Percentiles rank a stretch among this genome's conserved stretches.
These are phyloP conservation scores for Aspergillus ochraceoroseus DNA, from an alignment of 2,329 filamentous ascomycete genomes.

Conservation along the genomic window DNA sequence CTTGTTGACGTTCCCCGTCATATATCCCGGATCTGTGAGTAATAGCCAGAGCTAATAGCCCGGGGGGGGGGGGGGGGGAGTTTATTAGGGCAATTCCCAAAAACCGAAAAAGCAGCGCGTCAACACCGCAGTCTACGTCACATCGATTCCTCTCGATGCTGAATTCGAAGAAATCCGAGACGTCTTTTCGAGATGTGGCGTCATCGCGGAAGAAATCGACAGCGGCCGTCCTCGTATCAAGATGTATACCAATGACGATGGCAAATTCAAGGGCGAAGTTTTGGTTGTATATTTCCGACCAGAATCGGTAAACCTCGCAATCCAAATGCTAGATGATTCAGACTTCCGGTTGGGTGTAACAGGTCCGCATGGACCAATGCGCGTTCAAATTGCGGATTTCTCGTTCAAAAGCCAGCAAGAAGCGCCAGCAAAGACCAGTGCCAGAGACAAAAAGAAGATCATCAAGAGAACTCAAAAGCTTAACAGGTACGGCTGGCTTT, in stretches of 20 bases:
- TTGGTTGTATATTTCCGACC: conserved; percentile 92
- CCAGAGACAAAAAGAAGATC: conserved; percentile 78
- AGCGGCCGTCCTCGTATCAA: conserved; percentile 84
- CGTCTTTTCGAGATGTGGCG: conserved; percentile 80
- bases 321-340: conserved; percentile 52
- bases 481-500: conserved; percentile 51
- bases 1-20: too few relatives aligned
- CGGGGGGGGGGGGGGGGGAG: too few relatives aligned
- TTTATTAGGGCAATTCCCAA: conserved; percentile 27
- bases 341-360: conserved; percentile 66
- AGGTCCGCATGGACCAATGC: conserved; percentile 59
- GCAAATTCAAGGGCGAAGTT: conserved; percentile 88
- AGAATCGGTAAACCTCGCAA: conserved; percentile 70
- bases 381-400: conserved; percentile 76
- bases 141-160: conserved; percentile 74
- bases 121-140: conserved; percentile 91
- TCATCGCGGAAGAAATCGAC: conserved; percentile 92
- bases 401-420: conserved; percentile 88
- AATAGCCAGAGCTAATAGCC: too few relatives aligned
- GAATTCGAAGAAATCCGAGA: conserved; percentile 75
- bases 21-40: too few relatives aligned
- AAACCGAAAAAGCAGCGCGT: conserved; percentile 49
- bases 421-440: conserved; percentile 48
- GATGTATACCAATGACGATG: conserved; percentile 76
- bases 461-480: conserved; percentile 88